Base-by-base conservation (phyloP, 345 rosid species). In the Eucalyptus grandis region DNA sequence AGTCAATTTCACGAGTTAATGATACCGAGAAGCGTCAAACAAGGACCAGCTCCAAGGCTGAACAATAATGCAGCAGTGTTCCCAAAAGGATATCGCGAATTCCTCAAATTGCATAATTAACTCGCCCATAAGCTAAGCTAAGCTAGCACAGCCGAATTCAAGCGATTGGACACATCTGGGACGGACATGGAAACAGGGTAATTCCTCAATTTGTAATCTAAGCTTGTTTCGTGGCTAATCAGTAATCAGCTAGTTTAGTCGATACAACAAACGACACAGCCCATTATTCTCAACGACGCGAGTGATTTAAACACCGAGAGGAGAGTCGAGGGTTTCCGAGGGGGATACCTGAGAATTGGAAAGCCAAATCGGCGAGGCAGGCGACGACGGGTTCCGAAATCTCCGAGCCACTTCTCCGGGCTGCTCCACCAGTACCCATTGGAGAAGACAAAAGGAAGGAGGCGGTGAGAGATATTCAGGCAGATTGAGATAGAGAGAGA, bases 361-460 rank as follows among this genome's bases (percentile, higher is more conserved):
- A 95, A 67, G 98, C 94, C 92, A 96, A 92, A 92, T 96, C 99
- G 47, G 97, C 90, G 43, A 96, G 87, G 92, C 96, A 95, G 87
- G 98, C 95, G 2, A 94, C 93, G n/a, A 96, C 93, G 7, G 97
- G 93, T 91, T 91, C 95, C 11, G 93, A 90, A 87, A 96, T 92
- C 31, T 96, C 98, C 96, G 96, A 92, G 49, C 94, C 94, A 34
- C 58, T 93, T 86, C 88, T 93, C 93, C 91, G 95, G 44, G 97
- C 98, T 96, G 98, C 90, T 72, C 56, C 31, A 89, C 89, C 90
- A 89, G 77, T 34, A 47, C 51, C 54, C 88, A 87, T n/a, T 89
- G 87, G 34, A 77, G 43, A 87, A 87, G 50, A 87, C 26, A 22
- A 27, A 60, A 67, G 65, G 88, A 60, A 30, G 54, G 87, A 88